A percentile compares a stretch with the other conserved stretches of the same genome.
phyloP scores from a whole-genome alignment of 768 basidiomycete species.

The Boletus huronensis region DNA sequence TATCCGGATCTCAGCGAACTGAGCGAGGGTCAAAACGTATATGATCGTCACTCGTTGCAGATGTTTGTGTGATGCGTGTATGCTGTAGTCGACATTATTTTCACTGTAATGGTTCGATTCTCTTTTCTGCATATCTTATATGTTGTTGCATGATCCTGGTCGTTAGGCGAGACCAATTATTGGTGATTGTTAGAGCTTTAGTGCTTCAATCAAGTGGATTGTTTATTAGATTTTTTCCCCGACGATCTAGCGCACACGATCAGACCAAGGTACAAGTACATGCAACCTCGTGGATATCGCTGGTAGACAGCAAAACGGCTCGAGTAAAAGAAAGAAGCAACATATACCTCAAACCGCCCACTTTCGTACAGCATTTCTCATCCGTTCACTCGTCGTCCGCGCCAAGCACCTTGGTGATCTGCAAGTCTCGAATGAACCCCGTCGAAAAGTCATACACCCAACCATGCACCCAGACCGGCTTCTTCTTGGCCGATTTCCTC shows the following conservation, averaged over 20 bases:
- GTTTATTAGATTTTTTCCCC: too few relatives aligned
- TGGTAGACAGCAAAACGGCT: neutral
- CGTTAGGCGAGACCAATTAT: neutral
- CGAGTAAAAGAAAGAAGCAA: neutral
- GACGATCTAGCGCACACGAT: neutral
- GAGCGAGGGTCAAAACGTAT: slow-evolving; percentile 87
- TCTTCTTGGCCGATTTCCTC: neutral
- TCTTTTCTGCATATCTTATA: neutral
- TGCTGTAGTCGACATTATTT: slow-evolving; percentile 1
- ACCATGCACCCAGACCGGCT: slow-evolving; percentile 62
- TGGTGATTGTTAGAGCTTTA: too few relatives aligned
- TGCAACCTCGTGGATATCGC: neutral
- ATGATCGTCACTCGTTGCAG: slow-evolving; percentile 80
- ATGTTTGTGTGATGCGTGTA: slow-evolving; percentile 62
- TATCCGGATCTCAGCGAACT: slow-evolving; percentile 89
- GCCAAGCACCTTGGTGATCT: slow-evolving; percentile 33
- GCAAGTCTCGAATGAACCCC: slow-evolving; percentile 57
- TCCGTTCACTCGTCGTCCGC: neutral
- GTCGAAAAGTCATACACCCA: slow-evolving; percentile 66
- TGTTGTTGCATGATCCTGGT: neutral
- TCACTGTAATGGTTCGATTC: slow-evolving; percentile 1
- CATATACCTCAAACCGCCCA: too few relatives aligned
- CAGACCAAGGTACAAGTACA: neutral
- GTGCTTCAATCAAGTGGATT: too few relatives aligned
- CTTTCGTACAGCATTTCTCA: neutral